Percentiles rank a stretch among this genome's conserved stretches.
Evolutionary conservation across 306 rosid genomes (phyloP).

Genomic region (Cajanus cajan): DNA sequence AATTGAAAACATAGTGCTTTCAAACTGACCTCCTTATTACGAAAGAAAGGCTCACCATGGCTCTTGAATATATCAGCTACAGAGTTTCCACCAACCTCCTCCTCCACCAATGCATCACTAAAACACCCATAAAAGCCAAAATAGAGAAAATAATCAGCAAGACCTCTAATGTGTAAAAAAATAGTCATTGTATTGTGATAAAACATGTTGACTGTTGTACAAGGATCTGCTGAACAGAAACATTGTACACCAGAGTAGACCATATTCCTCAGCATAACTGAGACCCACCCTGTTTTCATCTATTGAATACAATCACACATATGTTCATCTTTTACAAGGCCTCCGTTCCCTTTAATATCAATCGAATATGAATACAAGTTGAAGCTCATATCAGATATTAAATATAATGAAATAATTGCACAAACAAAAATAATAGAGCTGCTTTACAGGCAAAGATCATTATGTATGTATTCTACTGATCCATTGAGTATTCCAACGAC

Average conservation of each 20-base stretch:
- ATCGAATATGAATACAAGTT: slow-evolving; percentile 7
- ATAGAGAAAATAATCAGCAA: slow-evolving; percentile 32
- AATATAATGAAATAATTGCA: slow-evolving; percentile 5
- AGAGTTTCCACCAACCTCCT: slow-evolving; percentile 61
- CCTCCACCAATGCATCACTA: slow-evolving; percentile 86
- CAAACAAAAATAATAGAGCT: background rate
- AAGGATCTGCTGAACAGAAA: slow-evolving; percentile 22
- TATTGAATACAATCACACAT: slow-evolving; percentile 2
- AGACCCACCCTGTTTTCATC: slow-evolving; percentile 10
- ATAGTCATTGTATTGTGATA: slow-evolving; percentile 1
- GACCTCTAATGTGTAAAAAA: slow-evolving; percentile 5
- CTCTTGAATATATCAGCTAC: slow-evolving; percentile 85
- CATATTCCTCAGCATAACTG: slow-evolving; percentile 10
- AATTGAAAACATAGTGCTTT: slow-evolving; percentile 18
- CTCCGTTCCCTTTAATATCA: slow-evolving; percentile 1
- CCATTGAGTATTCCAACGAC: background rate
- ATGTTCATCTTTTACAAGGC: background rate
- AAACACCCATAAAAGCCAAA: slow-evolving; percentile 32
- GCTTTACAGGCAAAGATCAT: background rate
- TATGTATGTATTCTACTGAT: slow-evolving; percentile 9
- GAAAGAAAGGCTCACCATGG: slow-evolving; percentile 80
- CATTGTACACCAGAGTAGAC: slow-evolving; percentile 14
- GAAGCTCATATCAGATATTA: slow-evolving; percentile 15
- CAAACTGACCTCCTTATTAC: slow-evolving; percentile 82
- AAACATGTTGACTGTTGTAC: background rate